phyloP scores from a whole-genome alignment of 768 basidiomycete species.

The Tremella fuciformis region DNA sequence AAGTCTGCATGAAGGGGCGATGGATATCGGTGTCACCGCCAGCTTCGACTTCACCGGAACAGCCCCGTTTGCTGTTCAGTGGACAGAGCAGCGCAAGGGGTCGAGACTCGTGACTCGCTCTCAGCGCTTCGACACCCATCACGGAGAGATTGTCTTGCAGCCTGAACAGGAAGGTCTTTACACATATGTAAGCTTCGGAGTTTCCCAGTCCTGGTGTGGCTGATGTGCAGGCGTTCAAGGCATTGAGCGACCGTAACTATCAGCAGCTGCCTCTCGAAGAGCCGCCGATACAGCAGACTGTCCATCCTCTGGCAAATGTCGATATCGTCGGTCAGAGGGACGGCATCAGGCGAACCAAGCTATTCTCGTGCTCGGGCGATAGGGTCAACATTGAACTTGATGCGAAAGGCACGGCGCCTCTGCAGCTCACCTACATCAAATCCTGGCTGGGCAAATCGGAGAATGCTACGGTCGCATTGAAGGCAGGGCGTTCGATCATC shows the following conservation, averaged over 20 bases:
- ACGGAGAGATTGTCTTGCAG: conserved; percentile 74
- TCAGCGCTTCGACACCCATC: conserved; percentile 64
- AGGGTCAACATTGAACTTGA: conserved; percentile 74
- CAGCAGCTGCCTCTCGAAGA: conserved; percentile 69
- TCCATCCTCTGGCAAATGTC: conserved; percentile 72
- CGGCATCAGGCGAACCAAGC: conserved; percentile 22
- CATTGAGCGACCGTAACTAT: conserved; percentile 81
- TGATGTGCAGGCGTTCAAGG: conserved; percentile 57
- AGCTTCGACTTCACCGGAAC: conserved; percentile 81
- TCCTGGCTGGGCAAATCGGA: conserved; percentile 24
- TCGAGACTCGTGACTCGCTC: conserved; percentile 50
- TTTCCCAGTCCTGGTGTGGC: background rate
- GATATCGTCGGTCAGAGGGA: conserved; percentile 28
- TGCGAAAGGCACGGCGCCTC: conserved; percentile 81
- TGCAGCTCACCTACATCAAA: conserved; percentile 68
- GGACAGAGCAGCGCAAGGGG: conserved; percentile 65
- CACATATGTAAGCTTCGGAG: conserved; percentile 59
- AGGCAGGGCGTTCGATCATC: conserved; percentile 67
- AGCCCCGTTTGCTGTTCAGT: conserved; percentile 82
- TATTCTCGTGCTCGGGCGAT: conserved; percentile 70
- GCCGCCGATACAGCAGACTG: conserved; percentile 74
- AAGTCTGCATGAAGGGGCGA: conserved; percentile 80
- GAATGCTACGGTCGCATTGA: conserved; percentile 32
- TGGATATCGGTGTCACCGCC: conserved; percentile 83
- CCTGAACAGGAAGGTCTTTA: conserved; percentile 89